Percentiles rank a stretch among this genome's conserved stretches.
Evolutionary conservation across 768 basidiomycete genomes (phyloP).

Genomic region (Kwoniella heveanensis): DNA sequence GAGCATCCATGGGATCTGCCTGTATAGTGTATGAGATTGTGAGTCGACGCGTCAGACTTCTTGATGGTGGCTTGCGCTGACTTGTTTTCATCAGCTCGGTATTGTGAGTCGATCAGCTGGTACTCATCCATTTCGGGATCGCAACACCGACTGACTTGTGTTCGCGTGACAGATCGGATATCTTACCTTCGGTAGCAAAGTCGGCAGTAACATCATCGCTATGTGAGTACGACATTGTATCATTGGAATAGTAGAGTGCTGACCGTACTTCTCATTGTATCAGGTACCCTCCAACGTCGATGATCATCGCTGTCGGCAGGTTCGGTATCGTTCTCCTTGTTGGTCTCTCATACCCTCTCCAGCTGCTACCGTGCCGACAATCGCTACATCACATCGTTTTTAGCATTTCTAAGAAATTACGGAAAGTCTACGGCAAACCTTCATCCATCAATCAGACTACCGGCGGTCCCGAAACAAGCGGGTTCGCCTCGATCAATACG

Average conservation of each 20-base stretch:
- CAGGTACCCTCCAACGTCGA: constrained; percentile 64
- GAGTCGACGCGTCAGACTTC: constrained; percentile 45
- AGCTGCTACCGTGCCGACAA: constrained; percentile 89
- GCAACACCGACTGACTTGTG: constrained; percentile 60
- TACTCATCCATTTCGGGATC: background rate
- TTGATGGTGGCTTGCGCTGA: constrained; percentile 14
- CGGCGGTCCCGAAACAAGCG: background rate
- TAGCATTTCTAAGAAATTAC: constrained; percentile 12
- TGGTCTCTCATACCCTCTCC: constrained; percentile 88
- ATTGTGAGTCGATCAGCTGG: constrained; percentile 30
- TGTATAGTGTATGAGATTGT: constrained; percentile 84
- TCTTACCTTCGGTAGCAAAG: constrained; percentile 87
- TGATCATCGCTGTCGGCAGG: constrained; percentile 90
- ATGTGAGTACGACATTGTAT: constrained; percentile 66
- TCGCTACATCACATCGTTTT: constrained; percentile 68
- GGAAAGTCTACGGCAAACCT: background rate
- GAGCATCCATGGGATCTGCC: constrained; percentile 80
- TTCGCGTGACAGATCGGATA: constrained; percentile 63
- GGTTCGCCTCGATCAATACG: background rate
- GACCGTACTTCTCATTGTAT: background rate
- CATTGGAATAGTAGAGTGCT: constrained; percentile 47
- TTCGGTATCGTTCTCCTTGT: constrained; percentile 89
- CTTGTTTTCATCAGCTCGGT: constrained; percentile 31
- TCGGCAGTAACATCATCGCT: constrained; percentile 88
- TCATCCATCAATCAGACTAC: background rate